Conservation (phyloP, 352 stramenopile species). For the Phytophthora hibernalis region DNA sequence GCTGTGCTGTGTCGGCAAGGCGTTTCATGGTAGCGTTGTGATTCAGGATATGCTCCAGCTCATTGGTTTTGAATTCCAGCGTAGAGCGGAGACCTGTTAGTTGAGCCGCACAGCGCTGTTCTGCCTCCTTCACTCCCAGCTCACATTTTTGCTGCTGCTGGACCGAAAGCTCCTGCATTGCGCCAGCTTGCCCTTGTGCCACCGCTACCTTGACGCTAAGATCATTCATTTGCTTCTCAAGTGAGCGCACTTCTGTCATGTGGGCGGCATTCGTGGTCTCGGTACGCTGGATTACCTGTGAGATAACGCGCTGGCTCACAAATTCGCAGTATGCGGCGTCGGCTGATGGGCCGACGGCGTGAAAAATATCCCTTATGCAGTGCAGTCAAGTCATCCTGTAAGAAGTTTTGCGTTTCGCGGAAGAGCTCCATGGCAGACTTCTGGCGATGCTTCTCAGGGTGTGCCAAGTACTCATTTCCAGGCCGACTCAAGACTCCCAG, state of each 20-base stretch:
- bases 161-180: constrained; percentile 81
- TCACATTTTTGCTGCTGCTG: constrained; percentile 86
- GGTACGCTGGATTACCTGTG: constrained; percentile 79
- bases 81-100: constrained; percentile 68
- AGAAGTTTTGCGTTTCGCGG: constrained; percentile 70
- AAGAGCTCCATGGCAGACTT: constrained; percentile 83
- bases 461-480: constrained; percentile 50
- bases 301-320: constrained; percentile 77
- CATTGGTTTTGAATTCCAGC: constrained; percentile 89
- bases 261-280: constrained; percentile 78
- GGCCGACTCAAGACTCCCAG: constrained; percentile 52
- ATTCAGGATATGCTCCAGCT: constrained; percentile 88
- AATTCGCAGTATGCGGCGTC: constrained; percentile 87
- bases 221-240: constrained; percentile 88
- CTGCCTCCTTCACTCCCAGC: constrained; percentile 74
- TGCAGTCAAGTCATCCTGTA: constrained; percentile 55
- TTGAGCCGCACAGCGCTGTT: constrained; percentile 77
- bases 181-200: constrained; percentile 78
- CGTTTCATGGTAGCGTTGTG: constrained; percentile 90
- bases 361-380: constrained; percentile 72
- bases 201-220: constrained; percentile 84
- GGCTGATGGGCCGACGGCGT: constrained; percentile 75
- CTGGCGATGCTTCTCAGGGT: constrained; percentile 39
- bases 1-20: constrained; percentile 83
- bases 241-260: constrained; percentile 73